phyloP scores from a whole-genome alignment of 495 filamentous ascomycete genomes.

The Penicillium alfredii region DNA sequence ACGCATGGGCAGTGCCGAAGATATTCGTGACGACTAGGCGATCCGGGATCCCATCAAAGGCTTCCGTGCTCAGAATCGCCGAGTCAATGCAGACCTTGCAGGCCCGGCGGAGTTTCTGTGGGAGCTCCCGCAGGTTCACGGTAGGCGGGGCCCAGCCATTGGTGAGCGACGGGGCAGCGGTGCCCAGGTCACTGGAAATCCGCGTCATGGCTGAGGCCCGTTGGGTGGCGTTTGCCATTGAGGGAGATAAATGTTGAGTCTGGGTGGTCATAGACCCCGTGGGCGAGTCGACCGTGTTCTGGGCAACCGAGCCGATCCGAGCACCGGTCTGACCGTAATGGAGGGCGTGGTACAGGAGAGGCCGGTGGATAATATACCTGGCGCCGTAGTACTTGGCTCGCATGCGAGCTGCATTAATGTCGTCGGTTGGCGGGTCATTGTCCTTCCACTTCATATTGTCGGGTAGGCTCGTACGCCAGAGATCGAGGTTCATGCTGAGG shows the following conservation, averaged over 20 bases:
- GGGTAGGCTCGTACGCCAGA: conserved; percentile 43
- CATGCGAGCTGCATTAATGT: conserved; percentile 80
- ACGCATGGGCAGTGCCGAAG: conserved; percentile 95
- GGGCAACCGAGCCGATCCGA: conserved; percentile 11
- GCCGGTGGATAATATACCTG: conserved; percentile 80
- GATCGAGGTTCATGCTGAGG: conserved; percentile 45
- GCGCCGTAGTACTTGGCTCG: conserved; percentile 95
- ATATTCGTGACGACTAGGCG: conserved; percentile 88
- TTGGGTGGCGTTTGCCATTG: conserved; percentile 16
- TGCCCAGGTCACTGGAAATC: conserved; percentile 34
- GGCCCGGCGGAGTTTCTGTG: conserved; percentile 43
- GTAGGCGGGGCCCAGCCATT: conserved; percentile 13
- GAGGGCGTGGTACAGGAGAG: conserved; percentile 64
- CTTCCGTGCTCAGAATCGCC: conserved; percentile 75
- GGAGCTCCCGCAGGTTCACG: conserved; percentile 21
- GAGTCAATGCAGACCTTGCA: conserved; percentile 59
- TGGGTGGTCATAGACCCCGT: conserved; percentile 25
- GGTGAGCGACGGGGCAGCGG: conserved; percentile 8
- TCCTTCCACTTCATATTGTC: conserved; percentile 58
- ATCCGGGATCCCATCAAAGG: conserved; percentile 66
- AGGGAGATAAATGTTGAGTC: conserved; percentile 30
- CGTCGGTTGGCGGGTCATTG: conserved; percentile 55
- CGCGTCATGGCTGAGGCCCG: conserved; percentile 29
- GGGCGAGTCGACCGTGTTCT: conserved; percentile 28
- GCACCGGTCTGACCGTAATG: conserved; percentile 39